Base-by-base conservation (phyloP, 2,329 filamentous ascomycete species). In the Penicillium sp. region DNA sequence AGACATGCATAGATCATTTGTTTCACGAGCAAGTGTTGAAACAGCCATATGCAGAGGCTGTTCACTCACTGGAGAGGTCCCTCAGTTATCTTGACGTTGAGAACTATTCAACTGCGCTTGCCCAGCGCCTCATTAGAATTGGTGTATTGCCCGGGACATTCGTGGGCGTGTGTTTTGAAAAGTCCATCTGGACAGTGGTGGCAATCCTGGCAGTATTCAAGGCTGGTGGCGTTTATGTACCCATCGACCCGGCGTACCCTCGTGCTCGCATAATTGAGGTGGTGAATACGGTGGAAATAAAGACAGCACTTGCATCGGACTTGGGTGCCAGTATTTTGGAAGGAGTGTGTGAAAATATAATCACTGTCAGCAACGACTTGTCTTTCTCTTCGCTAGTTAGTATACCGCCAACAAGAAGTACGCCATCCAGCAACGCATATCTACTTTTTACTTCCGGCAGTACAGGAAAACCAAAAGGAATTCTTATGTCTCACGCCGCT, bases 371-470 rank as follows among this genome's bases (percentile, higher is more conserved):
- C 20, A 11, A 43, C 23, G 40, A 43, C n/a, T 20, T 43, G 18
- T 23, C 40, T 7, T 23, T 14, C 20, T 18, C 18, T 12, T 12
- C 20, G 2, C 9, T 21, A 3, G 18, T 23, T 43, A 11, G 9
- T 43, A 21, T 21, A 23, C 40, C 20, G 18, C 20, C 6, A 12
- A 43, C 35, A 16, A n/a, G 20, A 23, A 43, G 1, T 72, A 73
- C 53, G 71, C 77, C 5, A 62, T 74, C 5, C 59, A 47, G 48
- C 18, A 62, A 83, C 1, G 69, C 86, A 2, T 88, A 85, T 65
- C 76, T 86, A 2, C 79, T 88, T 12, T 83, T 88, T 62, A 81
- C 80, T 1, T 80, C 80, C 5, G 80, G 81, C 0, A 81, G 81
- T 7, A 80, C 81, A 0, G 79, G 78, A 23, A 69, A 67, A 2